Base-by-base conservation (phyloP, 2,329 filamentous ascomycete species). In the Botrytis elliptica region DNA sequence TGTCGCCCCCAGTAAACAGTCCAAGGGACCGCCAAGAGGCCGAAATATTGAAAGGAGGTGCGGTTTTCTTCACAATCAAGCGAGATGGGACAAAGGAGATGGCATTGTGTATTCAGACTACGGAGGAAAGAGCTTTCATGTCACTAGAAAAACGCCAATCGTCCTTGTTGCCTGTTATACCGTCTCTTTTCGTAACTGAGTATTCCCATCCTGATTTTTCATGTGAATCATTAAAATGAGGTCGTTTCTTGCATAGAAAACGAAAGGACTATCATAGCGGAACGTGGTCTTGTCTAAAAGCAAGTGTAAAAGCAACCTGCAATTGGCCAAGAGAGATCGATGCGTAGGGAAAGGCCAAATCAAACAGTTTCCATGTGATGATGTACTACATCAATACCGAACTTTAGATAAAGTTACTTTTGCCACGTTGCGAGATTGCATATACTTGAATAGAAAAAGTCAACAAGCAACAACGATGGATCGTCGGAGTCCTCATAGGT, bases 191-290 rank as follows among this genome's bases (percentile, higher is more conserved):
- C 42, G 55, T 44, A 64, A 62, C 33, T 40, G 6, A 9, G 67
- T 42, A 59, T 59, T 60, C 33, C 33, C 20, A 46, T 49, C 33
- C 57, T 52, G 38, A 20, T 42, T 63, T 52, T n/a, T 29, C 12
- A 68, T 60, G 59, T 63, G 36, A 62, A 64, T 75, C 75, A 59
- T 78, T 33, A 42, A 69, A 57, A 69, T 69, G 38, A 57, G 33
- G 36, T 5, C 57, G 46, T 59, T 68, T 68, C 29, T 57, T 40
- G 40, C 22, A 38, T 25, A 36, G 20, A 42, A 25, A 9, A 68
- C 22, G 40, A 33, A 62, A 33, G 55, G 36, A 42, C 40, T 20
- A 46, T 46, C 44, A 46, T 57, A 2, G 52, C n/a, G 6, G 52
- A 69, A 46, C 65, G 25, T 25, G 40, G 42, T 18, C 52, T 57